Base-by-base conservation (phyloP, 306 rosid species). In the Crotalaria pallida region DNA sequence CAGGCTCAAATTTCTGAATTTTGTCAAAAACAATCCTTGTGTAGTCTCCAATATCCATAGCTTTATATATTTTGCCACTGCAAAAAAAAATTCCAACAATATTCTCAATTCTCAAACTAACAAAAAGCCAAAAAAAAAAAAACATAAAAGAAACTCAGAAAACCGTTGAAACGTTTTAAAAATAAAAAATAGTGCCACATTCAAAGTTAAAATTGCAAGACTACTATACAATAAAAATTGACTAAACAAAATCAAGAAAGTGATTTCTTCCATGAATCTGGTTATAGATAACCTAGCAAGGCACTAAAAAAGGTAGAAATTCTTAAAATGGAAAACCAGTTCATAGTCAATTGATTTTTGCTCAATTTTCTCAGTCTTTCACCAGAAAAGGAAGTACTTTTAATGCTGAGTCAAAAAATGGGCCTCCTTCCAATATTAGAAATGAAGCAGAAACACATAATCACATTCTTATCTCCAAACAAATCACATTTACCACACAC, bases 1-100 rank as follows among this genome's bases (percentile, higher is more conserved):
- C 96, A 0, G 96, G 89, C 57, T 91, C 97, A 33, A 88, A 38
- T 40, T 80, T 80, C 74, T 75, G 82, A 68, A 91, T 82, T 72
- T 74, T 86, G 33, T 79, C 79, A 26, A 74, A 72, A 19, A 89
- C 80, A 58, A 83, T 69, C 47, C 78, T 91, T 45, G 92, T 79
- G 31, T 56, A 77, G 58, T 75, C 91, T 11, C 90, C 77, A 70
- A 84, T 79, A 80, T 91, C 97, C 96, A 93, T 88, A 67, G 22
- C 21, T 38, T 43, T 62, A 68, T 12, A 31, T 10, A 74, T 63
- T 55, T 49, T 55, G 21, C 60, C 77, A 77, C 93, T 82, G 77
- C 64, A 71, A 76, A 63, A 73, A 63, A 73, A 34, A 49, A 34
- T 34, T 43, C 15, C 13, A 6, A 17, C 15, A 50, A 0, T 1